Base-by-base conservation (phyloP, 2,329 filamentous ascomycete species). In the Colletotrichum sansevieriae region DNA sequence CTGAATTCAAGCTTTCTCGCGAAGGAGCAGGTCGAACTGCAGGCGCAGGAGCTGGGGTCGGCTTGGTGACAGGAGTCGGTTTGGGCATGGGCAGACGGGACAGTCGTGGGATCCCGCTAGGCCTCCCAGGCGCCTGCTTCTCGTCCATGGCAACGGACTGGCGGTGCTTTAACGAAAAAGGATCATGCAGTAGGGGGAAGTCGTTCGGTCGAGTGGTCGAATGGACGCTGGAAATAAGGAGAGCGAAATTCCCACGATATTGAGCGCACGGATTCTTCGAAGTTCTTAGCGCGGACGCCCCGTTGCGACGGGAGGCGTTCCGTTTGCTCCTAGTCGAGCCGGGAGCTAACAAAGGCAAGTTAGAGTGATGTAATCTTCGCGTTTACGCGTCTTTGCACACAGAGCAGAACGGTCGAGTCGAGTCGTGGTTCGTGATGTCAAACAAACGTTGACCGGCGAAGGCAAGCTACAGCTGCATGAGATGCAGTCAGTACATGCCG, bases 11-110 rank as follows among this genome's bases (percentile, higher is more conserved):
- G 44, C 72, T 76, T 35, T 79, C 77, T 41, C 74, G 72, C 1
- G 78, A 78, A 4, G 77, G 72, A 3, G 73, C 70, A 18, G 75
- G 69, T 4, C 78, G 76, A 65, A 78, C 65, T 13, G 72, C 63
- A 10, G 77, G 37, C 37, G 37, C 13, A 15, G 37, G 11, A 39
- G 37, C 37, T 39, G 37, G 76, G 3, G 76, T 58, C 1, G 76
- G 47, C 25, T 51, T 22, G 2, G 64, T 51, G 1, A 29, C 22
- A 4, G 51, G 76, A 15, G 73, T 67, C 12, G 78, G 74, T 15
- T 76, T 74, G 35, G 80, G 76, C 11, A 79, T 63, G 20, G 80
- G 80, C 12, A 83, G 76, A 66, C 80, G 79, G 35, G 81, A 83
- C 25, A 77, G 63, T 35, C 81, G 79, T 20, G 79, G 78, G 44